Evolutionary conservation across 768 basidiomycete genomes (phyloP), one percentile per base, ranked within the genome.

Genomic region (Punctularia strigosozonata): DNA sequence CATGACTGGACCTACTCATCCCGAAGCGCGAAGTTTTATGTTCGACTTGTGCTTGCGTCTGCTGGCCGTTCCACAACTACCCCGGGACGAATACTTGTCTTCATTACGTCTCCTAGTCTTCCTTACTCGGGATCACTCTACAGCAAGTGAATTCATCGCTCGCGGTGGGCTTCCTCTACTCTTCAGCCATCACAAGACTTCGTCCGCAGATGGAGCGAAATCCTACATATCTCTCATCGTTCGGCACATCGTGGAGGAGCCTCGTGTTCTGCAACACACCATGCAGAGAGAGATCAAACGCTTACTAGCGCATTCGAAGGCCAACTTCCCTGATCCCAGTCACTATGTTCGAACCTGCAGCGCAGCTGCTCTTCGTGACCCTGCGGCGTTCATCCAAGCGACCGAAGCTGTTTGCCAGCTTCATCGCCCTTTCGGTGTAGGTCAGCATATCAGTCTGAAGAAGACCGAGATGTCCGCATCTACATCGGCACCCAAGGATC

Each of bases 211-310:
- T 21, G 79, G 82, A 15, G 81, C 79, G 46, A 87, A 88, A 33
- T 77, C 84, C 0, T 88, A 90, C 55, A 73, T 90, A 39, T 77
- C 80, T 30, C 84, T 82, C 50, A 83, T 97, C 44, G 65, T 97
- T n/a, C 81, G 95, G 5, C 95, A 99, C 53, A 61, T 88, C 38
- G 75, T 92, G 36, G 95, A 99, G 59, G 87, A 91, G 46, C 50
- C 66, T 2, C 52, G 61, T 2, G 71, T 69, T 6, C 55, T 98
- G 31, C 70, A 75, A 40, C 64, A 63, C 7, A 68, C 87, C 48
- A 91, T 99, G 77, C 73, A 73, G 18, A 78, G 84, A 45, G 82
- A 88, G 43, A 71, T 98, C 51, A 82, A 77, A 48, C 73, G 79
- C 2, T 90, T 82, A 62, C 80, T 95, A 50, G 60, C 71, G 3